Percentiles rank a stretch among this genome's conserved stretches.
These are phyloP conservation scores for Galerina sulciceps DNA, from an alignment of 768 basidiomycete genomes.

Conservation along the genomic window DNA sequence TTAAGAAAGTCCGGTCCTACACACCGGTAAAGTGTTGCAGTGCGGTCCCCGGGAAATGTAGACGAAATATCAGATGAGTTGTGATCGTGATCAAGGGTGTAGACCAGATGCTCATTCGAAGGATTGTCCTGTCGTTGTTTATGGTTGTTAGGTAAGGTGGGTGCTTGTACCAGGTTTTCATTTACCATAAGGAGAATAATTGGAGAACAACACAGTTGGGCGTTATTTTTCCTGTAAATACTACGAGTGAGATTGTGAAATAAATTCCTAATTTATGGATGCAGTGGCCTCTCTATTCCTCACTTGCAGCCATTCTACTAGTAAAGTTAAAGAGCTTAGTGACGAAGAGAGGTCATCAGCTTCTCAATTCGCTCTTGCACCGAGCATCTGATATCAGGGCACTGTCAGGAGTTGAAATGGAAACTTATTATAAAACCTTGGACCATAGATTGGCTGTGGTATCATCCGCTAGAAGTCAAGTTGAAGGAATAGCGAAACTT, in stretches of 20 bases:
- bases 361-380: too few species aligned
- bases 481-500: too few species aligned
- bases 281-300: too few species aligned
- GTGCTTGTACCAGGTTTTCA: background rate
- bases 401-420: too few species aligned
- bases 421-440: too few species aligned
- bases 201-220: background rate
- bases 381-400: too few species aligned
- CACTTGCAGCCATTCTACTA: too few species aligned
- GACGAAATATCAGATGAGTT: background rate
- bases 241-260: background rate
- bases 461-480: too few species aligned
- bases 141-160: conserved; percentile 2
- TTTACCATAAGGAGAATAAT: background rate
- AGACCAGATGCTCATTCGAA: background rate
- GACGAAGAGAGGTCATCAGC: too few species aligned
- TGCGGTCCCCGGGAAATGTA: background rate
- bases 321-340: too few species aligned
- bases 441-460: too few species aligned
- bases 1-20: conserved; percentile 3
- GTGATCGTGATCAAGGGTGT: background rate
- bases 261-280: too few species aligned
- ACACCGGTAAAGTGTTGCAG: background rate
- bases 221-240: background rate
- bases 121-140: background rate